Base-by-base conservation (phyloP, 208 protist species). In the Vickermania ingenoplastis region DNA sequence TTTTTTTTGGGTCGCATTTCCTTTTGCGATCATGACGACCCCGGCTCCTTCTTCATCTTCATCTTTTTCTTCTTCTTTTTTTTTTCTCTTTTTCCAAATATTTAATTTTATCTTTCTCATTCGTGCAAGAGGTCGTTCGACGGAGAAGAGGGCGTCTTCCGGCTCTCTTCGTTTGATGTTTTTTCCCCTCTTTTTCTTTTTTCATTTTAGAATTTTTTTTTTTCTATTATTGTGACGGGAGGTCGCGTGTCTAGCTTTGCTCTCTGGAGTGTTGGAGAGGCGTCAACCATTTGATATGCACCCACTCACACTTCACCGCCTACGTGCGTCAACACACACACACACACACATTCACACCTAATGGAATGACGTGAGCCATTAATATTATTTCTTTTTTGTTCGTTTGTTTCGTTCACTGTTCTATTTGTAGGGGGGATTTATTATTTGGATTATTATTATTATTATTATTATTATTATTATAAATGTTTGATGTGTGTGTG, bases 301-400 rank as follows among this genome's bases (percentile, higher is more conserved):
- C n/a, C n/a, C n/a, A n/a, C n/a, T n/a, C n/a, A n/a, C n/a, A n/a
- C n/a, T n/a, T n/a, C n/a, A n/a, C n/a, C n/a, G n/a, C n/a, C n/a
- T n/a, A n/a, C n/a, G n/a, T n/a, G n/a, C n/a, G n/a, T n/a, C n/a
- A n/a, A n/a, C n/a, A n/a, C n/a, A n/a, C n/a, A n/a, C n/a, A n/a
- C n/a, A n/a, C n/a, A n/a, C n/a, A n/a, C n/a, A n/a, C n/a, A n/a
- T n/a, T n/a, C n/a, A n/a, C n/a, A n/a, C n/a, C n/a, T n/a, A n/a
- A n/a, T n/a, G n/a, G n/a, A n/a, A n/a, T 45, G 36, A 45, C 36
- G 36, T 45, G 7, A 45, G 11, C 36, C 7, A n/a, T 45, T 45
- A 17, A 45, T 58, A 65, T 61, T 52, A 51, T 13, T 36, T 1
- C 7, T 69, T 70, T 69, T 45, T 49, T 71, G 17, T 71, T 63